Evolutionary conservation across 352 stramenopile genomes (phyloP), one percentile per base, ranked within the genome.

Genomic region (Pythium guiyangense): DNA sequence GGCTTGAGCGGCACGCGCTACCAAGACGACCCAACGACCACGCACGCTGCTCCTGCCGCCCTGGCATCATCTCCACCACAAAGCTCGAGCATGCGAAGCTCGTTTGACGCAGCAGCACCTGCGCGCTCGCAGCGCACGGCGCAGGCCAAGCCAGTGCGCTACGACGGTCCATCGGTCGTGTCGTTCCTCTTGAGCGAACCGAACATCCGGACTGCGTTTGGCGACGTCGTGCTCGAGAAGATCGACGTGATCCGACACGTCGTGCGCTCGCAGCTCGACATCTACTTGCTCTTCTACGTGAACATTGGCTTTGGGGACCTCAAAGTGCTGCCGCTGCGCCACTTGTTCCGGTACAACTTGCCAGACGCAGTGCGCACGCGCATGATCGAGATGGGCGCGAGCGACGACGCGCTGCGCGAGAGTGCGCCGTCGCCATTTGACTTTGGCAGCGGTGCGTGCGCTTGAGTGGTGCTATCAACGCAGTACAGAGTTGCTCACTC

Each of bases 241-340:
- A 79, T 95, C 47, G 83, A 93, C 54, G 69, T 95, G 20, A 74
- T 93, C 59, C 77, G 83, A 6, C 73, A 76, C 37, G 63, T 78
- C 34, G 52, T 57, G 14, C 69, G 73, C 40, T 80, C 74, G 20
- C 71, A 67, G 27, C 58, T 88, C 20, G 81, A 92, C 22, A 77
- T 92, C 39, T 92, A 79, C 54, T 57, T 95, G 44, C 74, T 93
- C 2, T 92, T 92, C 57, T 78, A 91, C 54, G 79, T 90, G 31
- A 69, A 90, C 37, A 67, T 85, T 54, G 69, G 66, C 4, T 66
- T 70, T 54, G 69, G 72, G 1, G 60, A 77, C 17, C 74, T 66
- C 6, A 78, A 80, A 54, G 73, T 94, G 15, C 57, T 95, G 22
- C 77, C 84, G 25, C 67, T 86, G 49, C 71, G 74, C 1, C 83